Base-by-base conservation (phyloP, 23 red algal species). In the Agarophyton chilense region DNA sequence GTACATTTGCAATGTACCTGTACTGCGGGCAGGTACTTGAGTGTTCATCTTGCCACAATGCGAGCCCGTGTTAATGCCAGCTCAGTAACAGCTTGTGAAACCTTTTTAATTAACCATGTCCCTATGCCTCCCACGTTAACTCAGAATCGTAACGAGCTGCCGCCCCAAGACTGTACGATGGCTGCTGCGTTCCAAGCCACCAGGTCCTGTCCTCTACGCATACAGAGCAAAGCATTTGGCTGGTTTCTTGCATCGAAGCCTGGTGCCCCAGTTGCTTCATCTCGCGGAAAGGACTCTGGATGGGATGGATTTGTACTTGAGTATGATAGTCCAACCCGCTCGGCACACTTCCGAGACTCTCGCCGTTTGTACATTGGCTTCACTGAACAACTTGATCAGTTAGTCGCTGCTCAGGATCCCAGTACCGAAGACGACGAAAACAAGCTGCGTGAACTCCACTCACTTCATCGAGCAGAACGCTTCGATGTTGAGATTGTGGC, bases 271-370 rank as follows among this genome's bases (percentile, higher is more conserved):
- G 13, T 81, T 13, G 77, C 46, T 5, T 53, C 41, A 19, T 10
- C 57, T 18, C 44, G 46, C 24, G 64, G 67, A 49, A 91, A 81
- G 56, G 88, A 91, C 21, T 31, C 76, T 3, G 88, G 88, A 16
- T 91, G 88, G 88, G 77, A 91, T 19, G 51, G 36, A 3, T 91
- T 91, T 40, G 46, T 65, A 41, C 46, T 91, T 12, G 88, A 91
- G 24, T 91, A 71, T 55, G 88, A 91, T 35, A 82, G 77, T 47
- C 49, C 75, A 12, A 91, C 88, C 24, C 44, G 67, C 18, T 79
- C 63, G 33, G 88, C 88, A 45, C 61, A 29, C 5, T 56, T 91
- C 14, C 40, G 60, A 6, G 88, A 91, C 53, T 67, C 88, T 21
- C 63, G 77, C 6, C 76, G 88, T 12, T 52, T 82, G 24, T 74